Evolutionary conservation across 441 rosid species (phyloP), one percentile per base, ranked within the genome.

Genomic region (Adansonia madagascariensis): DNA sequence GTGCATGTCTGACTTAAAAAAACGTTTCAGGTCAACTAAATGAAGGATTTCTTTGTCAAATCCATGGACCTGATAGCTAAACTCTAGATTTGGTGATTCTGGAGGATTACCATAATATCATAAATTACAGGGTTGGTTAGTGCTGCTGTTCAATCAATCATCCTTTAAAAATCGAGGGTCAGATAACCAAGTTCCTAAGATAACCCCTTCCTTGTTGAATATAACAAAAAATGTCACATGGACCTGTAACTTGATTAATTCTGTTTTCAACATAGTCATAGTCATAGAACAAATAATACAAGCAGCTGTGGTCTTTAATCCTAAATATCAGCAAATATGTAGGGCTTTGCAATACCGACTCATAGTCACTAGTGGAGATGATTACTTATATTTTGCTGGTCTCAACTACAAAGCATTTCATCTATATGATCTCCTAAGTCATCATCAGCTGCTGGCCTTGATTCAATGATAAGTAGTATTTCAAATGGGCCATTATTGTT

Each of bases 401-500:
- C 59, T 7, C 59, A 12, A 69, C n/a, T 66, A 8, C 59, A 49
- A 24, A 49, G 18, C 1, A 3, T 69, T 69, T 69, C 59, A 50
- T 69, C 73, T 44, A 69, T 69, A 49, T 14, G 20, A 24, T 15
- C 17, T 49, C 15, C 14, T 6, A 24, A 46, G 56, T 6, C 10
- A 68, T 47, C 57, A 1, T 49, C 39, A 6, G 49, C 14, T 22
- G 43, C 9, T 43, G n/a, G 71, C 14, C 15, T 17, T 66, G 52
- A 66, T 43, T 17, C 49, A 64, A 14, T 44, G 35, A 67, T 67
- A 35, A 15, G 14, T 44, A 46, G 41, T 68, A 22, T 22, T 47
- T 22, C 57, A 20, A 12, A 46, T 68, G 52, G 71, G 71, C n/a
- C 53, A 44, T 44, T 66, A 17, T 18, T 66, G 35, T 66, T 66